These are phyloP conservation scores for Clitopilus hobsonii DNA, from an alignment of 768 basidiomycete species.

Conservation along the genomic window DNA sequence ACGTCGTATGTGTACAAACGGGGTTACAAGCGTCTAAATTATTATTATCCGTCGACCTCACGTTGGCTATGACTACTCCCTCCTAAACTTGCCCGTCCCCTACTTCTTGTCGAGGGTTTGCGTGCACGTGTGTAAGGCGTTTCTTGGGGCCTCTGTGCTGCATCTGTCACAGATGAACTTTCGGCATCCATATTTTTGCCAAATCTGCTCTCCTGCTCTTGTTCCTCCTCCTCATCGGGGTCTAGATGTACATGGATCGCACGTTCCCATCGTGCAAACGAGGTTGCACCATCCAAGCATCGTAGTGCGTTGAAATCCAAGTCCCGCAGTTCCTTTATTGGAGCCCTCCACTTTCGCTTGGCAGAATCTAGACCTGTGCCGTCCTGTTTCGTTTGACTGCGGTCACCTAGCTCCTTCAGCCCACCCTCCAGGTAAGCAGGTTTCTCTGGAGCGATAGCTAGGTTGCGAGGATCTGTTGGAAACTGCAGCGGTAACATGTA, in stretches of 20 bases:
- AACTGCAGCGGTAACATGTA: constrained; percentile 88
- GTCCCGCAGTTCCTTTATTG: constrained; percentile 48
- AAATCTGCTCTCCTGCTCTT: constrained; percentile 25
- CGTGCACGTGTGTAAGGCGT: not conserved
- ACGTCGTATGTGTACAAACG: not conserved
- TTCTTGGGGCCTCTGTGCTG: not conserved
- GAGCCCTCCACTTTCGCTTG: not conserved
- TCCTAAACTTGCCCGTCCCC: not conserved
- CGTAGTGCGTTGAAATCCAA: constrained; percentile 55
- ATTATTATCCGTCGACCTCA: not conserved
- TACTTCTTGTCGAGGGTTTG: not conserved
- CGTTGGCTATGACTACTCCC: not conserved
- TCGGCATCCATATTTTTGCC: constrained; percentile 2
- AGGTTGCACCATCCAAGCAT: constrained; percentile 65
- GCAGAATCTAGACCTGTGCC: constrained; percentile 2
- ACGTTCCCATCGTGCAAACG: constrained; percentile 52
- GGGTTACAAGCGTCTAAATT: not conserved
- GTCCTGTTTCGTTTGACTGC: constrained; percentile 24
- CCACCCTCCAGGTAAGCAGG: constrained; percentile 10
- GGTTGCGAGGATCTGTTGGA: constrained; percentile 73
- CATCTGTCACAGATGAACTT: not conserved
- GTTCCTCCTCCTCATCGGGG: constrained; percentile 37
- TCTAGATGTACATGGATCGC: constrained; percentile 37
- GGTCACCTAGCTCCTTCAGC: not conserved
- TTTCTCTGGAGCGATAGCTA: constrained; percentile 64